phyloP scores from a whole-genome alignment of 441 rosid genomes.

The Gossypium trilobum region DNA sequence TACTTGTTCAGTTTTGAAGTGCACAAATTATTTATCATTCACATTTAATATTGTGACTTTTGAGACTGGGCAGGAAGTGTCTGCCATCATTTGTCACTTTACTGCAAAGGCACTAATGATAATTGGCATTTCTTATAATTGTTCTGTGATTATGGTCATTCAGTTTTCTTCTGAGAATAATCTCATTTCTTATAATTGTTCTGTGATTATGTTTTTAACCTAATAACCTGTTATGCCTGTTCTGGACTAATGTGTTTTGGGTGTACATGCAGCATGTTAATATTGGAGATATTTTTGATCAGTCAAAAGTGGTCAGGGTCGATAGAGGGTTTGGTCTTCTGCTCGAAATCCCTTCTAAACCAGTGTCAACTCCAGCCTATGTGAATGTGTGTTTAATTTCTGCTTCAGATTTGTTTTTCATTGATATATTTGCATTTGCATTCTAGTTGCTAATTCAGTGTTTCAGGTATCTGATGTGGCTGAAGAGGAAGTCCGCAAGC shows the following conservation, averaged over 20 bases:
- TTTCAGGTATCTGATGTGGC: constrained; percentile 71
- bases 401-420: constrained; percentile 12
- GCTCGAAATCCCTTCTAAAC: constrained; percentile 75
- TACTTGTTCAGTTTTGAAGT: not conserved
- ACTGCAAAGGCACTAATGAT: not conserved
- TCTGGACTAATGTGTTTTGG: not conserved
- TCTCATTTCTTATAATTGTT: not conserved
- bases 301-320: constrained; percentile 73
- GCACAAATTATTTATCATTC: not conserved
- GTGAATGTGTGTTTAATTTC: constrained; percentile 54
- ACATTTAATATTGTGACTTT: not conserved
- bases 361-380: constrained; percentile 62
- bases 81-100: not conserved
- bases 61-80: not conserved
- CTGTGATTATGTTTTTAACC: not conserved
- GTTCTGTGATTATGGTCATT: not conserved
- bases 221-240: not conserved
- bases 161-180: not conserved
- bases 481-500: constrained; percentile 69
- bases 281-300: constrained; percentile 73
- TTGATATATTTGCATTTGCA: constrained; percentile 9
- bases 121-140: not conserved
- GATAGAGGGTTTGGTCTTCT: constrained; percentile 80
- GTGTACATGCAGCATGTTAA: constrained; percentile 52
- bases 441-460: constrained; percentile 20